Base-by-base conservation (phyloP, 139 green algal genomes). In the Eudorina sp. region DNA sequence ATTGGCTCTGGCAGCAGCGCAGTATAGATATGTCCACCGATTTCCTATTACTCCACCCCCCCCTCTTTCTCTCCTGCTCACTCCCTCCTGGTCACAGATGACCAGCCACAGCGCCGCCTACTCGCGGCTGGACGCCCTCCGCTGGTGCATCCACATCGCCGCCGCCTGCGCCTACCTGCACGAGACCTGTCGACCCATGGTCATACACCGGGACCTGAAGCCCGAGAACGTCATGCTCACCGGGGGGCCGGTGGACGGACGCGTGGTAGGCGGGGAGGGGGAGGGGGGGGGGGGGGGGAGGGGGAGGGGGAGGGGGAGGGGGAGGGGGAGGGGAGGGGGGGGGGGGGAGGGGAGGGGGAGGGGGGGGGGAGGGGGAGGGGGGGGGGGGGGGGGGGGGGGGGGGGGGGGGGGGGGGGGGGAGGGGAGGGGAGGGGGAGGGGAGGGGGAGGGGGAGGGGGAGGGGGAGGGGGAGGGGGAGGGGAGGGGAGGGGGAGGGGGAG, bases 91-190 rank as follows among this genome's bases (percentile, higher is more conserved):
- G 21, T 3, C 53, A 0, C 81, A 88, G 82, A 88, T 88, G 66
- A 83, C 48, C 31, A 11, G 48, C 62, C 38, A 23, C 53, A 29
- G 25, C 7, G 27, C 75, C 3, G 51, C 90, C 3, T 96, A 96
- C 88, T 85, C 53, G 13, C 88, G 88, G 34, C 38, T 55, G 1
- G 90, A 97, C 34, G 96, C 96, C 18, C 78, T 97, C 72, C 90
- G 85, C 7, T 98, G 96, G 96, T 75, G 89, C 27, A 62, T 91
- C 25, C 87, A 95, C 69, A 86, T 97, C 2, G 94, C 95, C 1
- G 82, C 91, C 34, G 95, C 94, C 4, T 83, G 97, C 85, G 40
- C 93, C 76, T 97, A 97, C 93, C 92, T 97, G 27, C 96, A 98
- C 83, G 46, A 70, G 0, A 90, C 94, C 38, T 95, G 92, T 70